Percentiles rank a stretch among this genome's conserved stretches.
Evolutionary conservation across 169 alveolate species (phyloP).

Genomic region (Plasmodium inui): DNA sequence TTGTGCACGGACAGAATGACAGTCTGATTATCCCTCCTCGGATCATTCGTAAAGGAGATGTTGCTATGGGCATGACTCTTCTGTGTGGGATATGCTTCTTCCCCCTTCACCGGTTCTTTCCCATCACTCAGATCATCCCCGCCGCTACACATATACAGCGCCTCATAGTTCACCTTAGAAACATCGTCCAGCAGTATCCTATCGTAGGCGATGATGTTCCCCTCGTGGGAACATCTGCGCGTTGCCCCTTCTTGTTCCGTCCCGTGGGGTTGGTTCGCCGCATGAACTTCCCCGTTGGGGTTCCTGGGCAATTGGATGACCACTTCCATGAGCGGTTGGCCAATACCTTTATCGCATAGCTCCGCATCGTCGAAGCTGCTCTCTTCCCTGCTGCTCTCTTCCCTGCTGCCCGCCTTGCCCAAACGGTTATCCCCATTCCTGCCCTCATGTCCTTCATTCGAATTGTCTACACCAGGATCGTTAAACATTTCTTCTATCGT

Average conservation of each 20-base stretch:
- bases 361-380: too few relatives aligned
- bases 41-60: not conserved
- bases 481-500: not conserved
- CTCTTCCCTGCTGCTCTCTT: not conserved
- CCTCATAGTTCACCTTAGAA: not conserved
- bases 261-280: not conserved
- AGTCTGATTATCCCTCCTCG: not conserved
- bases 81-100: not conserved
- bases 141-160: not conserved
- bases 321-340: too few relatives aligned
- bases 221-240: not conserved
- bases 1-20: conserved; percentile 9
- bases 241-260: not conserved
- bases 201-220: not conserved
- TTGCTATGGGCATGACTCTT: not conserved
- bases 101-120: not conserved
- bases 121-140: not conserved
- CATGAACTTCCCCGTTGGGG: not conserved
- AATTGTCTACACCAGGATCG: not conserved
- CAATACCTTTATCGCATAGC: not conserved
- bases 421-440: not conserved
- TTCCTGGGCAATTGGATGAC: too few relatives aligned
- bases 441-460: not conserved
- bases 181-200: not conserved
- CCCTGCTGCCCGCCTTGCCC: not conserved